Evolutionary conservation across 768 basidiomycete species (phyloP).

Genomic region (Leucogyrophana mollusca): DNA sequence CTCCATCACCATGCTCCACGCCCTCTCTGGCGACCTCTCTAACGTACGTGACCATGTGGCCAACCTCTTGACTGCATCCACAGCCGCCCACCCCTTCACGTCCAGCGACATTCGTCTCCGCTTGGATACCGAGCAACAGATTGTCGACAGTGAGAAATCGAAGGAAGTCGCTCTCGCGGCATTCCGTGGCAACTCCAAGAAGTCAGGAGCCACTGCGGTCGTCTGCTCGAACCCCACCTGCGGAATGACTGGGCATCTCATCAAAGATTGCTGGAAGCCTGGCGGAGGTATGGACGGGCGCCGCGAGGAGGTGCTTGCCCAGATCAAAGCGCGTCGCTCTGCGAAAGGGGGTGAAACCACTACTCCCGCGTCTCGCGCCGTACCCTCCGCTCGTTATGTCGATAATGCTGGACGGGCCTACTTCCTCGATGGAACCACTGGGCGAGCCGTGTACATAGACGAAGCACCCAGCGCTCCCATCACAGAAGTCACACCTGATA

Average conservation of each 20-base stretch:
- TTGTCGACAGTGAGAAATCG: neutral
- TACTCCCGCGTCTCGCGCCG: neutral
- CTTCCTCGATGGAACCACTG: neutral
- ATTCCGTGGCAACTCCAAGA: too few species aligned
- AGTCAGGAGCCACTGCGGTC: too few species aligned
- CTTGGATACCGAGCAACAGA: neutral
- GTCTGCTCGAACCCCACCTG: too few species aligned
- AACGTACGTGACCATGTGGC: constrained; percentile 7
- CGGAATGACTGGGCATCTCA: too few species aligned
- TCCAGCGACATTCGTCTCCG: neutral
- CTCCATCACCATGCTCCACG: constrained; percentile 6
- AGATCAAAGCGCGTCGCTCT: neutral
- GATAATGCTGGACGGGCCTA: neutral
- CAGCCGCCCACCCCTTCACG: neutral
- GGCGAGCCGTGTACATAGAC: neutral
- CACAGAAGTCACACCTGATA: neutral
- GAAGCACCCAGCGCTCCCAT: neutral
- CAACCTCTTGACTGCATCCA: neutral
- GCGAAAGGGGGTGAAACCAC: neutral
- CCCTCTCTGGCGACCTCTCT: constrained; percentile 6
- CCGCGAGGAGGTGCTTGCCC: neutral
- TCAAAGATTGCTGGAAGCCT: too few species aligned
- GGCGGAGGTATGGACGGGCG: neutral
- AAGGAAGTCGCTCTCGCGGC: neutral
- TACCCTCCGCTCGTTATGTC: too few species aligned